Evolutionary conservation across 2,329 filamentous ascomycete species (phyloP).

Genomic region (Paecilomyces formosus): DNA sequence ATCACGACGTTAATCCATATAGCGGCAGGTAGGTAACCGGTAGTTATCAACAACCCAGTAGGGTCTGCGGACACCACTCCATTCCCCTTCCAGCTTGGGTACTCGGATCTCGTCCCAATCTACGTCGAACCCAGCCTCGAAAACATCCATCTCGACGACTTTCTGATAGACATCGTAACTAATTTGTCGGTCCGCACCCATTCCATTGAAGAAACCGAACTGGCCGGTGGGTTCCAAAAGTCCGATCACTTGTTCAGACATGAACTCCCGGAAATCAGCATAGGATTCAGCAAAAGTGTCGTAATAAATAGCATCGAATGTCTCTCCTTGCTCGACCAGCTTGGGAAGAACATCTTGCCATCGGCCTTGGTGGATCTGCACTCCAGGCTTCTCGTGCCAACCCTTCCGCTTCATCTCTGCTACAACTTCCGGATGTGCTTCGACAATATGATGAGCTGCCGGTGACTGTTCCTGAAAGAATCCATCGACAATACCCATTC

Average conservation of each 20-base stretch:
- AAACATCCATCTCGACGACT: conserved; percentile 83
- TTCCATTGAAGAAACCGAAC: conserved; percentile 62
- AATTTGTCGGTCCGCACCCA: conserved; percentile 84
- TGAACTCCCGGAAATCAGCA: conserved; percentile 73
- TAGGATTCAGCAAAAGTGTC: conserved; percentile 98
- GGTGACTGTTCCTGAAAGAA: conserved; percentile 66
- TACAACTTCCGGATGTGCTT: conserved; percentile 74
- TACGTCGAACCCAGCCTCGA: conserved; percentile 81
- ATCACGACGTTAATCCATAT: conserved; percentile 21
- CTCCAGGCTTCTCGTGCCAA: conserved; percentile 56
- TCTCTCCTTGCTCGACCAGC: conserved; percentile 59
- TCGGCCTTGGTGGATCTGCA: conserved; percentile 58
- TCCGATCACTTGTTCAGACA: conserved; percentile 76
- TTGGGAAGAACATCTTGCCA: conserved; percentile 76
- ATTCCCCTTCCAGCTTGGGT: conserved; percentile 67
- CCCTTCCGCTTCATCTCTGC: conserved; percentile 59
- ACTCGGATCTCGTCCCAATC: conserved; percentile 77
- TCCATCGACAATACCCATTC: conserved; percentile 80
- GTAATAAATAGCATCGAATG: conserved; percentile 89
- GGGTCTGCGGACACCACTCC: conserved; percentile 78
- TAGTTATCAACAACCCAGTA: conserved; percentile 76
- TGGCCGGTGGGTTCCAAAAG: conserved; percentile 53
- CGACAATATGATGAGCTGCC: conserved; percentile 70
- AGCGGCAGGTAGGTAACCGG: conserved; percentile 36
- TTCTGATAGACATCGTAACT: conserved; percentile 96